Base-by-base conservation (phyloP, 2,329 filamentous ascomycete genomes). In the Trichoderma atrobrunneum region DNA sequence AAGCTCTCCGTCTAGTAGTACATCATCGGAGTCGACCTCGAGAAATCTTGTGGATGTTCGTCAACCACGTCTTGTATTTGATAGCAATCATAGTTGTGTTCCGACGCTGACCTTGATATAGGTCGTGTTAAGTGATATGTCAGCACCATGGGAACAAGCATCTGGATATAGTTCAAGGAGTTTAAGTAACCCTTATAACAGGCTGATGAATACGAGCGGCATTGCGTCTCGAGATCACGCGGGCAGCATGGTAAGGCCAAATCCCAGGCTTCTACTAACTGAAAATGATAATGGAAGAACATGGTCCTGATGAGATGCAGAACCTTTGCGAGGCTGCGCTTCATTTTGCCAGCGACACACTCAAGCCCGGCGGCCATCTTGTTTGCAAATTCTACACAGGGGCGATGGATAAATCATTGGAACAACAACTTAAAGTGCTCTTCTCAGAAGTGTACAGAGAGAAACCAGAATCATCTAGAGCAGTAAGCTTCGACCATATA, bases 141-240 rank as follows among this genome's bases (percentile, higher is more conserved):
- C 91, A 89, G 95, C 88, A 87, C 95, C 96, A 92, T 98, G 94
- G 94, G 87, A 90, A 78, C 92, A 93, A 85, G 92, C 89, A 68
- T 87, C 87, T 79, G 92, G 91, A 79, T 94, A 93, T 85, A 91
- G 89, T 85, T 91, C 92, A 85, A 94, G 90, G 85, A 97, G 91
- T 86, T 88, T 98, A 89, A 97, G 91, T 95, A 92, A 96, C 89
- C 94, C 94, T 75, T 96, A 97, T 90, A 82, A 84, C 88, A 99
- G 96, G 96, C 92, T 99, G 92, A 97, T 98, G 94, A 99, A 99
- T 83, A 98, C 95, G 77, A 97, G 93, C 84, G 96, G 96, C 71
- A 92, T 93, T 78, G 83, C 83, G 24, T 96, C 97, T 79, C 90
- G 91, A 75, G 96, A 99, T 82, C 96, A 99, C 82, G 91, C 90